Evolutionary conservation across 1,139 yeast species (phyloP).

Genomic region (Scheffersomyces stambukii): DNA sequence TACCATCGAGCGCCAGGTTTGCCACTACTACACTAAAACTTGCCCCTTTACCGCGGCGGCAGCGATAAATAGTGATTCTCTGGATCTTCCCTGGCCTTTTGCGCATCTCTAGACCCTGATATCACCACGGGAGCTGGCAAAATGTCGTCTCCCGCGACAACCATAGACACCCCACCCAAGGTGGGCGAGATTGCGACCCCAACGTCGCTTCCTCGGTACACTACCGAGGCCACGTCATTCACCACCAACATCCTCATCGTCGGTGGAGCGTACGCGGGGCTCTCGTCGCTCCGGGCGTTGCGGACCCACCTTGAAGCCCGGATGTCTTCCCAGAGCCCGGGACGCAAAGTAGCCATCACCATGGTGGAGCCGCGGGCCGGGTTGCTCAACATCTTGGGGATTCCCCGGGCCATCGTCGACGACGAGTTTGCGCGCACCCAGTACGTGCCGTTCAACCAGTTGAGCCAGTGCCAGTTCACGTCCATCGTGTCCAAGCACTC

Average conservation of each 20-base stretch:
- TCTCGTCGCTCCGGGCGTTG: constrained; percentile 37
- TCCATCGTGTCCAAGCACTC: constrained; percentile 21
- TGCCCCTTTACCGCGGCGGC: too few relatives aligned
- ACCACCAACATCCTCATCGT: constrained; percentile 38
- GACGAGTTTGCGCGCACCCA: constrained; percentile 43
- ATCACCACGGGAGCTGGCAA: too few relatives aligned
- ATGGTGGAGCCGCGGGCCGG: constrained; percentile 52
- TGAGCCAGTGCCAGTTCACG: constrained; percentile 29
- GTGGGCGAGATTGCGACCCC: constrained; percentile 3
- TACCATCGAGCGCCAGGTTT: too few relatives aligned
- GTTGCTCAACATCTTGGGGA: constrained; percentile 47
- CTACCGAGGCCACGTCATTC: constrained; percentile 8
- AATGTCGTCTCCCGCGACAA: too few relatives aligned
- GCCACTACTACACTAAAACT: too few relatives aligned
- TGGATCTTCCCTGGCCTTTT: too few relatives aligned
- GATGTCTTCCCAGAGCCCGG: constrained; percentile 1
- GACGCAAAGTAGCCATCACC: constrained; percentile 28
- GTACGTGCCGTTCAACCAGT: constrained; percentile 29
- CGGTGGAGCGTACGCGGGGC: constrained; percentile 55
- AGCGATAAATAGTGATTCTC: too few relatives aligned
- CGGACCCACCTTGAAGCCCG: constrained; percentile 21
- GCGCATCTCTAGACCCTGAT: too few relatives aligned
- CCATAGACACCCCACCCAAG: too few relatives aligned
- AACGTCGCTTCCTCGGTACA: constrained; percentile 6
- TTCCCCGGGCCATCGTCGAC: constrained; percentile 47